Evolutionary conservation across 306 rosid genomes (phyloP).

Genomic region (Vicia sativa): DNA sequence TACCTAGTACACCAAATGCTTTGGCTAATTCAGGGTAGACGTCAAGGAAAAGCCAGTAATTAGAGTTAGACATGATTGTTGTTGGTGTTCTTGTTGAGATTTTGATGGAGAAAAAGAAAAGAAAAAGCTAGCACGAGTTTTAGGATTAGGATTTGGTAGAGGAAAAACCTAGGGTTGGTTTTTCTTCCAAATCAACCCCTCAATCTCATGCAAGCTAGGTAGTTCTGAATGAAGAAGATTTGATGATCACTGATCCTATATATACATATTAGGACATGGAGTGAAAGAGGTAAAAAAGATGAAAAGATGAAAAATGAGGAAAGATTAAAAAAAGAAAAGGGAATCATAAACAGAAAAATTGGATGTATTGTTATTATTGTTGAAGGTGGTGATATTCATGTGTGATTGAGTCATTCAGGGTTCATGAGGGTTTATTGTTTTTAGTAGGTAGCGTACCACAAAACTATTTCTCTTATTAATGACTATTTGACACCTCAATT

Average conservation of each 20-base stretch:
- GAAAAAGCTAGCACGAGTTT: constrained; percentile 3
- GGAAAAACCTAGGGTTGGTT: constrained; percentile 39
- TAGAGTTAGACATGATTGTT: constrained; percentile 45
- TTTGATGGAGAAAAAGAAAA: background rate
- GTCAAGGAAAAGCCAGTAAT: no score
- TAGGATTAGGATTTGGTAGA: constrained; percentile 16
- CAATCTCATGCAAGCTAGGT: constrained; percentile 42
- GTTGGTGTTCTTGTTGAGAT: background rate
- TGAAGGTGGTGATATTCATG: background rate
- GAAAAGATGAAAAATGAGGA: background rate
- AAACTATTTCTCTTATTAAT: constrained; percentile 48
- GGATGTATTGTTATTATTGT: constrained; percentile 6
- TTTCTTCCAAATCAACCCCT: constrained; percentile 36
- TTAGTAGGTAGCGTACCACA: constrained; percentile 64
- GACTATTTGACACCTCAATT: background rate
- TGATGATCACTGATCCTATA: constrained; percentile 29
- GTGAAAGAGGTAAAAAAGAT: background rate
- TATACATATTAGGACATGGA: constrained; percentile 37
- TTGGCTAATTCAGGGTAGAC: constrained; percentile 40
- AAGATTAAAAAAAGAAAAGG: background rate
- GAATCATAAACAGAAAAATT: background rate
- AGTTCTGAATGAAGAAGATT: constrained; percentile 37
- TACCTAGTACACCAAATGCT: constrained; percentile 80
- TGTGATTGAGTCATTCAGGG: constrained; percentile 43
- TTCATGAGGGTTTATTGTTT: constrained; percentile 50